These are phyloP conservation scores for Calocera viscosa DNA, from an alignment of 768 basidiomycete genomes.

Conservation along the genomic window DNA sequence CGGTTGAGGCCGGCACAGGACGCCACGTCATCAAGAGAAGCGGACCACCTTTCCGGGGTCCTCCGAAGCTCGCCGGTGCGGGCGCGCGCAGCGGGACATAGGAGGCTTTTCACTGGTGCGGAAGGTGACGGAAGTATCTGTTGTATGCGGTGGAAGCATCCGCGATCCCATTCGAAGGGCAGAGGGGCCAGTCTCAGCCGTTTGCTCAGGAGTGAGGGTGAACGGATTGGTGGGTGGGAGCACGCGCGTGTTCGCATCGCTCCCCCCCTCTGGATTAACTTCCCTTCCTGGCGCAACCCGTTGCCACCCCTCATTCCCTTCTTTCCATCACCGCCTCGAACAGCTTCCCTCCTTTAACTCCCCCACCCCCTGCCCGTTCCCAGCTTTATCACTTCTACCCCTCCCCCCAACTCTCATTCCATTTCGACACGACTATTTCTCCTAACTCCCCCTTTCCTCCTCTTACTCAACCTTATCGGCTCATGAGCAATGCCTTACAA, in stretches of 20 bases:
- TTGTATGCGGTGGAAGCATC: neutral
- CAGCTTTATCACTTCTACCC: neutral
- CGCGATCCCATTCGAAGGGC: neutral
- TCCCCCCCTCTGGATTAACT: neutral
- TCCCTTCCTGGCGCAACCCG: neutral
- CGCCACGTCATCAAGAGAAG: neutral
- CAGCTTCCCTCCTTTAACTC: conserved; percentile 9
- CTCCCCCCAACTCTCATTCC: neutral
- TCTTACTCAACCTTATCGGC: neutral
- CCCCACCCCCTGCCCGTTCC: neutral
- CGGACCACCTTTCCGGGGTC: neutral
- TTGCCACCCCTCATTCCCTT: neutral
- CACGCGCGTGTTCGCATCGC: neutral
- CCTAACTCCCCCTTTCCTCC: neutral
- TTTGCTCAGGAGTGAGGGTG: neutral
- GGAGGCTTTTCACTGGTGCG: neutral
- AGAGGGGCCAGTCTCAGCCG: neutral
- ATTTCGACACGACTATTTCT: neutral
- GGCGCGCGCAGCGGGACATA: neutral
- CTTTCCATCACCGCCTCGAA: conserved; percentile 7
- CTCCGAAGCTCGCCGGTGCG: neutral
- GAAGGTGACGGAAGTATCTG: neutral
- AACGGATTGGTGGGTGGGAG: neutral
- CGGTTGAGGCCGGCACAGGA: neutral
- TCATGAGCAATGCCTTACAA: conserved; percentile 1